These are phyloP conservation scores for Jatropha curcas DNA, from an alignment of 345 rosid species.

Conservation along the genomic window DNA sequence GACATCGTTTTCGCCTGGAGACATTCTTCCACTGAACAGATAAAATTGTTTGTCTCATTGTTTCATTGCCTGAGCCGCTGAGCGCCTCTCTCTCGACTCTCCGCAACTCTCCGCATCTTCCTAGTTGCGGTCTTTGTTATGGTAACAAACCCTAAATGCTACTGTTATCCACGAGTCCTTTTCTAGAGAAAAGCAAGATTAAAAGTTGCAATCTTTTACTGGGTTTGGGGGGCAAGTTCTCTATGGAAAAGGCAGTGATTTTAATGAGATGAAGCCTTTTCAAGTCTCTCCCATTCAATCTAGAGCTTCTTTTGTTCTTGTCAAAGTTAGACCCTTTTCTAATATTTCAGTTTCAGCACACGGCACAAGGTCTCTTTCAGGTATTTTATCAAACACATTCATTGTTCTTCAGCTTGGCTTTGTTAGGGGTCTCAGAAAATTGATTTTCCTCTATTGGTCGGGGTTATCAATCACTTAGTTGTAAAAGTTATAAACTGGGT, in stretches of 20 bases:
- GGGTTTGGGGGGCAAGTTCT: neutral
- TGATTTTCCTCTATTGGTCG: neutral
- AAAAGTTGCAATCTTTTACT: neutral
- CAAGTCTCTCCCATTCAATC: conserved; percentile 7
- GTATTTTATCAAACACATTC: conserved; percentile 15
- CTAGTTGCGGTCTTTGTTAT: neutral
- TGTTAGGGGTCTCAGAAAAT: neutral
- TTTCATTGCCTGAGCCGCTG: neutral
- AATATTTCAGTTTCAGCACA: conserved; percentile 5
- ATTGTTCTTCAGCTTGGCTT: neutral
- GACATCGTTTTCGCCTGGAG: neutral
- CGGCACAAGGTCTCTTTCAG: conserved; percentile 12
- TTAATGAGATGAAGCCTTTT: conserved; percentile 17
- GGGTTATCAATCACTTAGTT: conserved; percentile 5
- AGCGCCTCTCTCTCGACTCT: neutral
- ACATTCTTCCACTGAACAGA: neutral
- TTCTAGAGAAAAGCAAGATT: neutral
- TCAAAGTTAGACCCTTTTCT: neutral
- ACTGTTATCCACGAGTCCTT: neutral
- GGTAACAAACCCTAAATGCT: conserved; percentile 7
- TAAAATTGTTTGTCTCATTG: neutral
- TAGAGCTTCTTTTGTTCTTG: neutral
- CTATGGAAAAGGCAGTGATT: conserved; percentile 1
- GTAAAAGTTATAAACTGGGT: neutral
- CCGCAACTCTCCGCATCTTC: too few relatives aligned